Evolutionary conservation across 2,329 filamentous ascomycete genomes (phyloP), one percentile per base, ranked within the genome.

Genomic region (Tolypocladium guangdongense): DNA sequence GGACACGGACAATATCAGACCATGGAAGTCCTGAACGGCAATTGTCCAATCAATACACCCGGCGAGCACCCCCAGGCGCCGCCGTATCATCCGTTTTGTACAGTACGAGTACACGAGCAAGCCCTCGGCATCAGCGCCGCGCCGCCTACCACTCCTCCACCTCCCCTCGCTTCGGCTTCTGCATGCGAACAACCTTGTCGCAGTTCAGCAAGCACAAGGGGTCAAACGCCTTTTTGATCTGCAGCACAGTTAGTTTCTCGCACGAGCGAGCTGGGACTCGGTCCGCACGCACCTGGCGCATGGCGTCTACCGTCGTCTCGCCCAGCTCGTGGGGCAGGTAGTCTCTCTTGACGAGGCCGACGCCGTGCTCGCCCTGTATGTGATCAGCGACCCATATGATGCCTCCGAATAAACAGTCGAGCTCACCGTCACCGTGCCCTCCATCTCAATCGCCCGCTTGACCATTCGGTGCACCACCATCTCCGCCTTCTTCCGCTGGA

Each of bases 341-440:
- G 65, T 93, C 88, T 60, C 88, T 77, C 79, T 95, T 95, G 54
- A 92, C 86, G 49, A 95, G 73, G 7, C 88, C 88, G 52, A 93
- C 84, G 43, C 88, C 88, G 67, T 95, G 88, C 69, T 95, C 88
- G 52, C 88, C 89, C 77, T 80, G 53, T 38, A 7, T 7, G 30
- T 22, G 27, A 52, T 60, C 51, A 59, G 52, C 41, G 49, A 52
- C 24, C 37, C 22, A 39, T 30, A 12, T 47, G 55, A 16, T 20
- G 10, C 18, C 14, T 2, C 16, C 18, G 33, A 4, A 6, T 30
- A 18, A 27, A 33, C 24, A 46, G 6, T 35, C 2, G 30, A 24
- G 63, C 75, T 62, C 62, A 80, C 78, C 14, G 88, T 91, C 1
- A 90, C 88, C 0, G 89, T 93, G 10, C 89, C 89, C 69, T 93